Evolutionary conservation across 1,284 basidiomycete genomes (phyloP).

Genomic region (Papiliotrema terrestris): DNA sequence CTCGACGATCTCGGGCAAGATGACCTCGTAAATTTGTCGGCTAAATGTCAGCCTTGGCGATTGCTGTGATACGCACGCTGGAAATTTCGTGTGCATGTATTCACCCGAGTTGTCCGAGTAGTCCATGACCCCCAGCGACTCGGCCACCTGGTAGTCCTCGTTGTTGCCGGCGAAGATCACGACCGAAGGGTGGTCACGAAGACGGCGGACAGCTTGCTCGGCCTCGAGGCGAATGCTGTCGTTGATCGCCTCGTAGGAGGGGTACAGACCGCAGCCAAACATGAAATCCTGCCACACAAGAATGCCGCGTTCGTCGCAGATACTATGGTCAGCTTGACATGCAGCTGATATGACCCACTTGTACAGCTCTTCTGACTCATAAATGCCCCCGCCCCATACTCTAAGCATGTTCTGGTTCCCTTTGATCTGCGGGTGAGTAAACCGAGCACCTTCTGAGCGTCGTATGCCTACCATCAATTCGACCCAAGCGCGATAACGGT

Average conservation of each 20-base stretch:
- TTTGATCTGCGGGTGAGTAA: conserved; percentile 23
- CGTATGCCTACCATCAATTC: conserved; percentile 43
- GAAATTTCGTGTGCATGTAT: conserved; percentile 77
- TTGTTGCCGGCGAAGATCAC: conserved; percentile 90
- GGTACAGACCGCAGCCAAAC: conserved; percentile 59
- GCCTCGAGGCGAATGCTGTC: conserved; percentile 51
- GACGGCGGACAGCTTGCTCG: conserved; percentile 50
- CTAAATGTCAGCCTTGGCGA: conserved; percentile 15
- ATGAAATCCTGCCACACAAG: conserved; percentile 55
- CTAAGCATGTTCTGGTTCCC: conserved; percentile 57
- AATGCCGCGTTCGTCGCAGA: conserved; percentile 64
- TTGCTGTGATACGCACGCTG: conserved; percentile 53
- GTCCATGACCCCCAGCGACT: conserved; percentile 69
- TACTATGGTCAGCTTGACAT: conserved; percentile 4
- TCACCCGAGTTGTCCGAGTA: conserved; percentile 75
- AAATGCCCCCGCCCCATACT: conserved; percentile 56
- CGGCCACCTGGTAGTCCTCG: conserved; percentile 68
- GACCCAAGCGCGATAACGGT: conserved; percentile 52
- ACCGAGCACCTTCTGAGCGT: not conserved
- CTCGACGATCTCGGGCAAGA: conserved; percentile 68
- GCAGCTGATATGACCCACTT: conserved; percentile 27
- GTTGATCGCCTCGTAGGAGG: conserved; percentile 52
- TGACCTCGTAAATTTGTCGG: conserved; percentile 78
- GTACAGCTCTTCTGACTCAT: conserved; percentile 54
- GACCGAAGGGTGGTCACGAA: conserved; percentile 56